phyloP scores from a whole-genome alignment of 441 rosid species.

The Cnidoscolus chayamansa region DNA sequence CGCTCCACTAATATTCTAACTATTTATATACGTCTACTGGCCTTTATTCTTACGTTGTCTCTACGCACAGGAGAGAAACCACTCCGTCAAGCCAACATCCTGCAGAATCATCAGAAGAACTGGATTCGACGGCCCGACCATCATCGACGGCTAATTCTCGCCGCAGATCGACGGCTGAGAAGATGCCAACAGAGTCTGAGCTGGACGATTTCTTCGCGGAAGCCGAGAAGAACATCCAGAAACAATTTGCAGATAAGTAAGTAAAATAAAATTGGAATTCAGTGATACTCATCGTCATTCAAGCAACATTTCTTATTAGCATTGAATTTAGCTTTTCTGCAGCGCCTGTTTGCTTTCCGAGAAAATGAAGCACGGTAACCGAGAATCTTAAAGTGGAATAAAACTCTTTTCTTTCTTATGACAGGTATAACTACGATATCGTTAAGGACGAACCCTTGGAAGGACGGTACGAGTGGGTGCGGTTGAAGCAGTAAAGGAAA shows the following conservation, averaged over 20 bases:
- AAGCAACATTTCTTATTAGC: neutral
- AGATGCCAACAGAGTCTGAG: conserved; percentile 49
- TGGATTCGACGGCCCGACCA: conserved; percentile 34
- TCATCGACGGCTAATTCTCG: conserved; percentile 35
- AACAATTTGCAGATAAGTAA: conserved; percentile 60
- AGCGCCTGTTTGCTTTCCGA: conserved; percentile 18
- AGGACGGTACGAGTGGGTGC: conserved; percentile 82
- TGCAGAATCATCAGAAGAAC: conserved; percentile 34
- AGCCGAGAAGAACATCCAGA: conserved; percentile 49
- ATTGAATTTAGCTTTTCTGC: neutral
- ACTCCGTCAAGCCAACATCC: conserved; percentile 38
- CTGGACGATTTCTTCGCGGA: conserved; percentile 63
- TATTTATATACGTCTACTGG: conserved; percentile 4
- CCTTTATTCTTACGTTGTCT: conserved; percentile 4
- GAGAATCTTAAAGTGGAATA: neutral
- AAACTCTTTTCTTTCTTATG: neutral
- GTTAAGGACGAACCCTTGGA: conserved; percentile 66
- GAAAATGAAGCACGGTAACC: conserved; percentile 9
- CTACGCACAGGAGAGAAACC: conserved; percentile 37
- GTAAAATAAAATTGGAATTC: conserved; percentile 10
- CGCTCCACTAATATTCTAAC: neutral
- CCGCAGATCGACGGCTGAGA: conserved; percentile 32
- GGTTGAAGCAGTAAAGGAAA: conserved; percentile 32
- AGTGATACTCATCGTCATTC: neutral
- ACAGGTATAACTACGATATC: conserved; percentile 80